phyloP scores from a whole-genome alignment of 2,329 filamentous ascomycete genomes.

The Leptosphaerulina australis region DNA sequence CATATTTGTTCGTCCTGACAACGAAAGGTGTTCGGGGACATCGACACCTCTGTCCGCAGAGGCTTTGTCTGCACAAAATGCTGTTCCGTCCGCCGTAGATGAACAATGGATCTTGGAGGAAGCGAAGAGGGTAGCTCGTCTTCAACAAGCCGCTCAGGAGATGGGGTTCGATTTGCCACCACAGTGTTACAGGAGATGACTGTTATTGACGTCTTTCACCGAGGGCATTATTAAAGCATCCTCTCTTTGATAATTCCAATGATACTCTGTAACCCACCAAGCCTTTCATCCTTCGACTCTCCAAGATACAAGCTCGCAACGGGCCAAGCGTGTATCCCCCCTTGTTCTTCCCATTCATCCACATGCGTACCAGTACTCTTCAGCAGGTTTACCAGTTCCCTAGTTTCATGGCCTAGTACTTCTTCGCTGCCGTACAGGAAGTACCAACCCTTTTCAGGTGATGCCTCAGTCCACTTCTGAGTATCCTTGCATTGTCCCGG shows the following conservation, averaged over 20 bases:
- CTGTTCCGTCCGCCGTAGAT: constrained; percentile 1
- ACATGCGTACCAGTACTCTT: constrained; percentile 61
- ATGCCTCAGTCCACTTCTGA: constrained; percentile 69
- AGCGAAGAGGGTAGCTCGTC: not conserved
- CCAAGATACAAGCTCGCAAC: constrained; percentile 68
- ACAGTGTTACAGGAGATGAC: constrained; percentile 7
- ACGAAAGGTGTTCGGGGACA: not conserved
- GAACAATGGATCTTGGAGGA: constrained; percentile 11
- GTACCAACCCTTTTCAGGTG: constrained; percentile 69
- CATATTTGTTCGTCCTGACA: not conserved
- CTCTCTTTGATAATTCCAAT: constrained; percentile 45
- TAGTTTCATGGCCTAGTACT: constrained; percentile 74
- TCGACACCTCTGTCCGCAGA: constrained; percentile 6
- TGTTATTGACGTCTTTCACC: not conserved
- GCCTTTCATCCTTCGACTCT: constrained; percentile 53
- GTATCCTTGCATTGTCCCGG: constrained; percentile 72
- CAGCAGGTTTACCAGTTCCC: constrained; percentile 63
- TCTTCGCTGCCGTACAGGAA: constrained; percentile 78
- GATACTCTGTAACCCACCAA: constrained; percentile 56
- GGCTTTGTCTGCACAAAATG: constrained; percentile 1
- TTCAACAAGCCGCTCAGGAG: constrained; percentile 12
- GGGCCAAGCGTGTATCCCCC: constrained; percentile 82
- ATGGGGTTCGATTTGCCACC: constrained; percentile 10
- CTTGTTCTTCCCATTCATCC: constrained; percentile 65
- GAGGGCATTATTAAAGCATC: constrained; percentile 22